These are phyloP conservation scores for Alternaria novae-zelandiae DNA, from an alignment of 2,329 filamentous ascomycete genomes.

Conservation along the genomic window DNA sequence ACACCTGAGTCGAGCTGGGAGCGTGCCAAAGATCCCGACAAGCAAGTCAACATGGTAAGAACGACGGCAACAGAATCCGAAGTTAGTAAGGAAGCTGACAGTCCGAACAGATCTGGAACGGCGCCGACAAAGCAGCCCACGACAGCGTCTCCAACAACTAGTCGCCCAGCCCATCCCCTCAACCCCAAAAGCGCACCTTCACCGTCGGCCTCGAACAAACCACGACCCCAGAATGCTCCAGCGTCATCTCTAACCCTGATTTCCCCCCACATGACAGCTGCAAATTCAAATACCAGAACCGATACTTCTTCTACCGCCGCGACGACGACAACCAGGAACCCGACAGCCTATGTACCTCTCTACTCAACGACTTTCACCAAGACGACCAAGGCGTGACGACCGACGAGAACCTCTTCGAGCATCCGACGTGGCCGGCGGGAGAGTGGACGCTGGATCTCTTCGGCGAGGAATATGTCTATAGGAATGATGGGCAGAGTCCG, in stretches of 20 bases:
- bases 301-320: not conserved
- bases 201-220: not conserved
- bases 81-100: not conserved
- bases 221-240: not conserved
- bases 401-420: not conserved
- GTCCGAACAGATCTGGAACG: not conserved
- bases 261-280: not conserved
- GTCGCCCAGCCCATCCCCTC: not conserved
- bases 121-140: not conserved
- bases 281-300: not conserved
- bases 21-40: not conserved
- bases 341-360: not conserved
- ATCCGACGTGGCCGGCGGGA: not conserved
- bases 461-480: not conserved
- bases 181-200: not conserved
- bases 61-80: not conserved
- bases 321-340: not conserved
- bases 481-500: not conserved
- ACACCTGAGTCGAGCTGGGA: not conserved
- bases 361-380: not conserved
- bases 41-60: not conserved
- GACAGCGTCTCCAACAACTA: not conserved
- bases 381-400: not conserved
- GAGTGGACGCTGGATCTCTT: not conserved
- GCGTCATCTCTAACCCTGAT: not conserved